phyloP scores from a whole-genome alignment of 495 filamentous ascomycete species.

The Hamigera avellanea region DNA sequence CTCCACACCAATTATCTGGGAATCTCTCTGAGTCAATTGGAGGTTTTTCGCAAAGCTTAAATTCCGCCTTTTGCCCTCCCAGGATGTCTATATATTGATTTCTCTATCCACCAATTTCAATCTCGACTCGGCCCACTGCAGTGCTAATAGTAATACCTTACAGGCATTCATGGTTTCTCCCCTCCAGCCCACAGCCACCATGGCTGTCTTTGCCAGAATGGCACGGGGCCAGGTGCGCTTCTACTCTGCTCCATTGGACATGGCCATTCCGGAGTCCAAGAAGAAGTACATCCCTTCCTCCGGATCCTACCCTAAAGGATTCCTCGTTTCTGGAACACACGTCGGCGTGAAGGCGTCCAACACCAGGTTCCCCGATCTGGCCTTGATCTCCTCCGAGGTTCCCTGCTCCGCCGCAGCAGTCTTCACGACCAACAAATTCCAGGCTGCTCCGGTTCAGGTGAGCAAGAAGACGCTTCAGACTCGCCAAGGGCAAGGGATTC shows the following conservation, averaged over 20 bases:
- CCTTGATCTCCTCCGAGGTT: slow-evolving; percentile 73
- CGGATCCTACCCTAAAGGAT: slow-evolving; percentile 84
- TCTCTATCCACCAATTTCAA: too few species aligned
- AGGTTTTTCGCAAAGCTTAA: neutral
- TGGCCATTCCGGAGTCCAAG: slow-evolving; percentile 57
- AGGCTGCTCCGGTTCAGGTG: slow-evolving; percentile 86
- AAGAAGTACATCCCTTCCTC: slow-evolving; percentile 79
- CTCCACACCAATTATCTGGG: too few species aligned
- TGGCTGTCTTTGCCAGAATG: slow-evolving; percentile 29
- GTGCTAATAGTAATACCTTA: too few species aligned
- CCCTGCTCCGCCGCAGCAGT: slow-evolving; percentile 91
- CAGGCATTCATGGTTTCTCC: slow-evolving; percentile 18
- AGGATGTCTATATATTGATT: too few species aligned
- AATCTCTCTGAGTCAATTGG: neutral
- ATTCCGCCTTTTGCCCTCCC: too few species aligned
- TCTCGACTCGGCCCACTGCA: too few species aligned
- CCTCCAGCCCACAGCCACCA: slow-evolving; percentile 19
- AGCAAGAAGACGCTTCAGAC: slow-evolving; percentile 57
- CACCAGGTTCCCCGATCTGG: slow-evolving; percentile 78
- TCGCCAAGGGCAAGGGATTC: slow-evolving; percentile 56
- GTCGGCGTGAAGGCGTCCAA: slow-evolving; percentile 92
- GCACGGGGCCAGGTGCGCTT: slow-evolving; percentile 32
- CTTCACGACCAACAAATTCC: slow-evolving; percentile 97
- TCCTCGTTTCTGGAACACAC: slow-evolving; percentile 74
- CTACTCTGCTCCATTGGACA: slow-evolving; percentile 52